Percentiles rank a stretch among this genome's conserved stretches.
Evolutionary conservation across 2,329 filamentous ascomycete species (phyloP).

Genomic region (Beauveria sp.): DNA sequence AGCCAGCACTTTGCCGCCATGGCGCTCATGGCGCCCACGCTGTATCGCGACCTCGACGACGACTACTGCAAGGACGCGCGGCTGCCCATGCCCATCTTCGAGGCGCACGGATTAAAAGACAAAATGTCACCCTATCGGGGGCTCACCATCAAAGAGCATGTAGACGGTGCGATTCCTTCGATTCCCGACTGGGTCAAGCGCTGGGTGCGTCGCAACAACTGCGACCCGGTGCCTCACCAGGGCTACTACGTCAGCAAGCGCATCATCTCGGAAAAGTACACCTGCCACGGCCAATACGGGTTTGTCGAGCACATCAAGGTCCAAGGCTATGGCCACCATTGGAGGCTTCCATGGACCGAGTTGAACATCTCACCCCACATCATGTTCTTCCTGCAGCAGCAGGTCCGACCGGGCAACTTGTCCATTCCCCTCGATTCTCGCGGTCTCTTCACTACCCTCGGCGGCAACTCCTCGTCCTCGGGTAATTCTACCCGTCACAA

Average conservation of each 20-base stretch:
- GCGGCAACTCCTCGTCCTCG: neutral
- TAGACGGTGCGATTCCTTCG: neutral
- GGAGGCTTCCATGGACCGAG: neutral
- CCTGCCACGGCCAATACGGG: neutral
- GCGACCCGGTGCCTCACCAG: neutral
- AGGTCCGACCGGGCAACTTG: neutral
- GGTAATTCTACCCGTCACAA: too few species aligned
- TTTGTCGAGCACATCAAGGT: neutral
- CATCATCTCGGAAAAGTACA: neutral
- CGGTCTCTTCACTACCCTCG: neutral
- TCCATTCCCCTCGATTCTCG: neutral
- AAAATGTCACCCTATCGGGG: conserved; percentile 36
- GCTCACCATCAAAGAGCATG: conserved; percentile 13
- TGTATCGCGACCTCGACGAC: conserved; percentile 11
- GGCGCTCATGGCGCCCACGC: conserved; percentile 22
- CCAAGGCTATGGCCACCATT: neutral
- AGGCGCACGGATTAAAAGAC: conserved; percentile 41
- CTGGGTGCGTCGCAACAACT: conserved; percentile 9
- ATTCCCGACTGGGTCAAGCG: conserved; percentile 1
- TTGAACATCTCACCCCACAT: neutral
- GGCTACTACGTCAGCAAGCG: neutral
- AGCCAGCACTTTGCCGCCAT: conserved; percentile 30
- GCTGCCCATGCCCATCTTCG: conserved; percentile 33
- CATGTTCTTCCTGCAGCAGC: neutral
- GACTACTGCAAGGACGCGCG: conserved; percentile 28